Evolutionary conservation across 1,284 basidiomycete genomes (phyloP), one percentile per base, ranked within the genome.

Genomic region (Cutaneotrichosporon daszewskae): DNA sequence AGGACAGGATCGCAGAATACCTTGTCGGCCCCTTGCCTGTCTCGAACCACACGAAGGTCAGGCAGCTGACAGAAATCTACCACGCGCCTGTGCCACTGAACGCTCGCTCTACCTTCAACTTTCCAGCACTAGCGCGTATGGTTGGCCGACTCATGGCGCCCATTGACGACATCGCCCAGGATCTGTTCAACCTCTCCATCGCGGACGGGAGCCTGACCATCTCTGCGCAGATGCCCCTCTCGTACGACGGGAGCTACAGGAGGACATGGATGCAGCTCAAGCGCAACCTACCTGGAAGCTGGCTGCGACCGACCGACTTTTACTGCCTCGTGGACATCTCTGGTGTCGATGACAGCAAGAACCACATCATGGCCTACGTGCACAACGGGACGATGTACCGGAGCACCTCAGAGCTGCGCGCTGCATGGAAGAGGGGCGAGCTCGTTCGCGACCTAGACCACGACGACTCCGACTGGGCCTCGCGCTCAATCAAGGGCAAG

Each of bases 191-290:
- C 16, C 14, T 78, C 3, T 74, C 76, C 33, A 73, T 62, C 1
- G 56, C 65, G 9, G 77, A 76, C 40, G 77, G 77, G 43, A 77
- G 76, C 0, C 68, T 81, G 16, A 57, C 75, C 3, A 71, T 71
- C 7, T 75, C 66, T 3, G 72, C 66, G 1, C 62, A 61, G 34
- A 78, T 74, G 0, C 80, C 80, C 1, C 75, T 77, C 55, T 77
- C 77, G 39, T 80, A 77, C 47, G 79, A 82, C 51, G 80, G 81
- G 6, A 66, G 72, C 11, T 82, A 79, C 72, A 74, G 80, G 34
- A 73, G 59, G 40, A 40, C 37, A 16, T 59, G 57, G 53, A 13
- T 51, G 4, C 45, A 43, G 25, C 40, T 54, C 20, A 51, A 53
- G 48, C 38, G 47, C n/a, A 51, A 54, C 33, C 35, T 40, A 5